Evolutionary conservation across 805 yeast species (phyloP), one percentile per base, ranked within the genome.

Genomic region (Lipomyces orientalis): DNA sequence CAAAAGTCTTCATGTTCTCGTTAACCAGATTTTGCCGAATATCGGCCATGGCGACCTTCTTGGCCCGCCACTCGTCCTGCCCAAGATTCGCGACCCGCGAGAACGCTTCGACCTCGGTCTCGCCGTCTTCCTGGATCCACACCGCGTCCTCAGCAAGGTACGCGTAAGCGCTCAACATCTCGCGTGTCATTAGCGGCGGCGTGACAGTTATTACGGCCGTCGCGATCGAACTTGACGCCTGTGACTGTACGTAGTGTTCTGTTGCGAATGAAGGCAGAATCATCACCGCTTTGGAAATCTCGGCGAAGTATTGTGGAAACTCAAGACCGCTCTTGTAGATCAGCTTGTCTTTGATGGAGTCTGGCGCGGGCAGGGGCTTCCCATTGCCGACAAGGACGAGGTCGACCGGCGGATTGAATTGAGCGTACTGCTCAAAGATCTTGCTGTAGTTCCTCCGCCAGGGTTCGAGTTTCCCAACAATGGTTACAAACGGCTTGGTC

Each of bases 401-500:
- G 51, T 61, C 57, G 58, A 66, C 37, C 14, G 54, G 60, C 5
- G 71, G 71, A 33, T 52, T 39, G 29, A 37, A 51, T 25, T 58
- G 34, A 33, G 46, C 61, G 33, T 25, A 62, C 37, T 61, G 64
- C 52, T 37, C 31, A 37, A 69, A 68, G 12, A 68, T 59, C 55
- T 29, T 43, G 61, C 46, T 57, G 59, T 69, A 69, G 56, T 69
- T 54, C 16, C 71, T 58, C 12, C 72, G 65, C 66, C 71, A 62
- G 3, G 72, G 71, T 61, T 69, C 72, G n/a, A 67, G 57, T 35
- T 69, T 69, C 33, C 71, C 71, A 25, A 64, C 68, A 7, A 69
- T 64, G 25, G 68, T 58, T 12, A 54, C 68, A 49, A 60, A 69
- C 33, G 69, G 69, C 60, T 54, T 55, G 19, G 46, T 43, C n/a